phyloP scores from a whole-genome alignment of 805 yeast genomes.

The Saturnispora mendoncae region DNA sequence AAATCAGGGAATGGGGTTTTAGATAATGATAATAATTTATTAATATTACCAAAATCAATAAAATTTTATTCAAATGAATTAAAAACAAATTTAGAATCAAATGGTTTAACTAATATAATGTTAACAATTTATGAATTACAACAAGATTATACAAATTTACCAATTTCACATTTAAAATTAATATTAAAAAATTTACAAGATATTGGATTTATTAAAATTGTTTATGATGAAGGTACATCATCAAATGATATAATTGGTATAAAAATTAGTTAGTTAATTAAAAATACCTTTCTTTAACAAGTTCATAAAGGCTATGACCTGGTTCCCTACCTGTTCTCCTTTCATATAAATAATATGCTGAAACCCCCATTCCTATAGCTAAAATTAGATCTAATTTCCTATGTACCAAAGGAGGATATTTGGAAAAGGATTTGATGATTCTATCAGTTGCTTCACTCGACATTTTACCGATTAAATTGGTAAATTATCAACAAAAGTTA shows the following conservation, averaged over 20 bases:
- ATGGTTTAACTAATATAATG: constrained; percentile 4
- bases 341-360: constrained; percentile 59
- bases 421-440: constrained; percentile 3
- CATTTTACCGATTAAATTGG: too few species aligned
- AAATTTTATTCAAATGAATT: constrained; percentile 2
- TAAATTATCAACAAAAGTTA: neutral
- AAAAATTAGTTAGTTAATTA: constrained; percentile 4
- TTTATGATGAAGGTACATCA: constrained; percentile 1
- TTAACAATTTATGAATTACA: constrained; percentile 13
- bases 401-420: constrained; percentile 9
- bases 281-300: constrained; percentile 20
- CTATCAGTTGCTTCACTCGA: neutral
- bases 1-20: constrained; percentile 17
- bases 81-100: neutral
- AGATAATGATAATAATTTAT: constrained; percentile 25
- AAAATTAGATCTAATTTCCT: constrained; percentile 56
- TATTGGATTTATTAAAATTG: constrained; percentile 1
- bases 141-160: constrained; percentile 11
- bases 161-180: constrained; percentile 10
- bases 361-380: constrained; percentile 52
- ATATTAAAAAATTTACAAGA: constrained; percentile 43
- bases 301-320: constrained; percentile 53
- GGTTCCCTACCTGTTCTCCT: constrained; percentile 44
- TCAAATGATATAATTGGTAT: constrained; percentile 7
- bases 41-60: constrained; percentile 3